phyloP scores from a whole-genome alignment of 106 monocot genomes.

The Dioscorea dumetorum region DNA sequence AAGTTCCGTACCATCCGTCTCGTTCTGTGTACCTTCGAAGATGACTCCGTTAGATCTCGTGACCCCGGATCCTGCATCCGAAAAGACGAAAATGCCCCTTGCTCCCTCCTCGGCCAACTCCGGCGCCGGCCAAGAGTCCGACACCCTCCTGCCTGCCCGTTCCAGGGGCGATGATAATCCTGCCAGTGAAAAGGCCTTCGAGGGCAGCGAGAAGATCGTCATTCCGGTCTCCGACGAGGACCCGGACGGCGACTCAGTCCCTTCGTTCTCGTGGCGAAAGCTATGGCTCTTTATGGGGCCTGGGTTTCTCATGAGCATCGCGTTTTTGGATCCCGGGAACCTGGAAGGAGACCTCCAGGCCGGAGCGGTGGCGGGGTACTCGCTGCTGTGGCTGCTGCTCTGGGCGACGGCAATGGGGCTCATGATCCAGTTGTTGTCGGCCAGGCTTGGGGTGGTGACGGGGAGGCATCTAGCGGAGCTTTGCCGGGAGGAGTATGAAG shows the following conservation, averaged over 20 bases:
- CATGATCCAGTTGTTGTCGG: conserved; percentile 55
- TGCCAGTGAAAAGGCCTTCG: not conserved
- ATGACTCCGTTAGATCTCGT: not conserved
- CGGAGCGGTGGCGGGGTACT: conserved; percentile 66
- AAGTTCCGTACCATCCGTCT: not conserved
- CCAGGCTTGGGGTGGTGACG: conserved; percentile 57
- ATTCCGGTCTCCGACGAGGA: conserved; percentile 24
- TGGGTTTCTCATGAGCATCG: conserved; percentile 70
- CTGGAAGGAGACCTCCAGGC: conserved; percentile 80
- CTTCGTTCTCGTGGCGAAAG: conserved; percentile 68
- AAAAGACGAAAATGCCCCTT: not conserved
- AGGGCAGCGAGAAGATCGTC: conserved; percentile 17
- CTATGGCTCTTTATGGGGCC: conserved; percentile 72
- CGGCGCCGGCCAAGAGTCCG: not conserved
- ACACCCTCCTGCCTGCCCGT: not conserved
- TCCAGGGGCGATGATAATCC: not conserved
- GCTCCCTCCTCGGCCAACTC: not conserved
- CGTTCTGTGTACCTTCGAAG: not conserved
- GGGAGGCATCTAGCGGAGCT: conserved; percentile 70
- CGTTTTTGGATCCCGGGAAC: conserved; percentile 69
- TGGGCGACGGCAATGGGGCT: conserved; percentile 63
- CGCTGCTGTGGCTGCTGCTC: conserved; percentile 53
- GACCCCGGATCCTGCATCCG: not conserved
- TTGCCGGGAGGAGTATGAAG: conserved; percentile 58
- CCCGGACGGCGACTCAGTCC: not conserved